Percentiles rank a stretch among this genome's conserved stretches.
Evolutionary conservation across 495 filamentous ascomycete species (phyloP).

Genomic region (Daldinia caldariorum): DNA sequence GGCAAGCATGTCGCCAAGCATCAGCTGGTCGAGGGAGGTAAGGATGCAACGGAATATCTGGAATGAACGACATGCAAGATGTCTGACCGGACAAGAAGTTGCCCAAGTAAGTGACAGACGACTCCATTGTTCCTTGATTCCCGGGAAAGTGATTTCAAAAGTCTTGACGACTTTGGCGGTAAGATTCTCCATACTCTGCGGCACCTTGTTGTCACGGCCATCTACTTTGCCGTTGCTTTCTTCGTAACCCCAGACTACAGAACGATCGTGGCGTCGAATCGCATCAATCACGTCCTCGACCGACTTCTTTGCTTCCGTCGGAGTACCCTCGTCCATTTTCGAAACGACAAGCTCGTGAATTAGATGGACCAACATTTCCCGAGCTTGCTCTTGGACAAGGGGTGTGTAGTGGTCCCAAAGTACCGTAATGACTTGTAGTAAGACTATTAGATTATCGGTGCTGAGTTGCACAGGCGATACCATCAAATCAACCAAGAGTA

Average conservation of each 20-base stretch:
- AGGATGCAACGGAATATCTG: slow-evolving; percentile 96
- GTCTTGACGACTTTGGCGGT: slow-evolving; percentile 82
- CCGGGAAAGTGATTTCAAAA: slow-evolving; percentile 85
- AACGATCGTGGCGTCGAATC: slow-evolving; percentile 83
- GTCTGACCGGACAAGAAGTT: slow-evolving; percentile 93
- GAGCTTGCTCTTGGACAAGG: slow-evolving; percentile 95
- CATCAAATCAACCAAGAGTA: slow-evolving; percentile 94
- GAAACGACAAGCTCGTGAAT: slow-evolving; percentile 97
- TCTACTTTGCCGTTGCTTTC: slow-evolving; percentile 84
- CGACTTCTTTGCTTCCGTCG: slow-evolving; percentile 69
- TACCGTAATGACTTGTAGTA: slow-evolving; percentile 91
- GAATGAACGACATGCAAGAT: slow-evolving; percentile 95
- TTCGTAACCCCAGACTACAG: slow-evolving; percentile 92
- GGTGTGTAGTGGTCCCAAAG: slow-evolving; percentile 96
- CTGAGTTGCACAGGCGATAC: slow-evolving; percentile 86
- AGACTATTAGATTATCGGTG: slow-evolving; percentile 78
- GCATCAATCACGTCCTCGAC: slow-evolving; percentile 92
- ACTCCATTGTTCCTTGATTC: slow-evolving; percentile 88
- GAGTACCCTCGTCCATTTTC: slow-evolving; percentile 78
- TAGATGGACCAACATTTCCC: slow-evolving; percentile 97
- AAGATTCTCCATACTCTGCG: slow-evolving; percentile 83
- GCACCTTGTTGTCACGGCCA: slow-evolving; percentile 80
- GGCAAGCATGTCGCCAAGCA: slow-evolving; percentile 96
- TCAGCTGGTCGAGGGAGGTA: slow-evolving; percentile 85
- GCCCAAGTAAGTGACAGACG: slow-evolving; percentile 92